Percentiles rank a stretch among this genome's conserved stretches.
These are phyloP conservation scores for Boletus coffeatus DNA, from an alignment of 1,284 basidiomycete genomes.

Conservation along the genomic window DNA sequence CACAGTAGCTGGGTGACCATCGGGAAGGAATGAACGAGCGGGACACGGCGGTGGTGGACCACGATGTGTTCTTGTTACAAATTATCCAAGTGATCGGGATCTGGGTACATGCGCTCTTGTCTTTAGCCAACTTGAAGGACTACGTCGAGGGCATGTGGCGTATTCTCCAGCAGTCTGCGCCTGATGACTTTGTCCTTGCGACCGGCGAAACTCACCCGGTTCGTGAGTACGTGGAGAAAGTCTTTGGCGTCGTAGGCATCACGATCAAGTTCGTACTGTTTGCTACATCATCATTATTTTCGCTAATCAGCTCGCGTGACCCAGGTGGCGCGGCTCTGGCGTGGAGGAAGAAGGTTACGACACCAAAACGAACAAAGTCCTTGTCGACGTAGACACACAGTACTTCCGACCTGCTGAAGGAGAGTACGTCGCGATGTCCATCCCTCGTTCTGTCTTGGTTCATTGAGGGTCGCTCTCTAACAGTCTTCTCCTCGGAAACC, in stretches of 20 bases:
- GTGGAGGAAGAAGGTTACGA: conserved; percentile 75
- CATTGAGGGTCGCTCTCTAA: conserved; percentile 9
- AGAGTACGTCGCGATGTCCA: conserved; percentile 52
- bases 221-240: conserved; percentile 83
- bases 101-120: conserved; percentile 11
- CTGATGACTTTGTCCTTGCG: conserved; percentile 88
- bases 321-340: conserved; percentile 71
- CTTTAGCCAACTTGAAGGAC: conserved; percentile 55
- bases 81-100: background rate
- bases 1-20: conserved; percentile 41
- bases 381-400: conserved; percentile 76
- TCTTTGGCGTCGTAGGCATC: conserved; percentile 67
- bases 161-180: conserved; percentile 78
- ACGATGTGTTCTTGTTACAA: too few species aligned
- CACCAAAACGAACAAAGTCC: conserved; percentile 54
- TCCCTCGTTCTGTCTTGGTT: conserved; percentile 1
- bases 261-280: conserved; percentile 48
- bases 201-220: conserved; percentile 91
- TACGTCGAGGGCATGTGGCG: conserved; percentile 95
- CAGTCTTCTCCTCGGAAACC: conserved; percentile 76
- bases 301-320: background rate
- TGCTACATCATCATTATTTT: background rate
- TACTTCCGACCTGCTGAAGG: conserved; percentile 93
- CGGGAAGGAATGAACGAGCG: conserved; percentile 19
- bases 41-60: background rate